Conservation (phyloP, 2,329 filamentous ascomycete genomes). For the Akanthomyces uredinophilus region DNA sequence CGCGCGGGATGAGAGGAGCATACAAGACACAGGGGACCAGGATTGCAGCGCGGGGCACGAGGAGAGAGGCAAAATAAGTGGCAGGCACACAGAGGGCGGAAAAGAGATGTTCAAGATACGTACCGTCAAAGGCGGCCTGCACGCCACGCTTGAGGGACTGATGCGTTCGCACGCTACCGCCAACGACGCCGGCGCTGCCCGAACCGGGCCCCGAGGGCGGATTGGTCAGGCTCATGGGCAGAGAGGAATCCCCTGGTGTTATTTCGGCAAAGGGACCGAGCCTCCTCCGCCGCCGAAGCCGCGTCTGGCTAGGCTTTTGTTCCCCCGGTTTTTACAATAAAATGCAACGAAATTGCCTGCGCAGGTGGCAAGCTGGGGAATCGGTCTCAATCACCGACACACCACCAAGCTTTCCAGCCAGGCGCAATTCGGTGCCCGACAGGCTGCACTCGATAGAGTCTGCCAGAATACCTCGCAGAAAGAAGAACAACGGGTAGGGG, state of each 20-base stretch:
- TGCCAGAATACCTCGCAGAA: too few relatives aligned
- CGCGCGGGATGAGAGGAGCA: background rate
- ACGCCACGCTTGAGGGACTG: conserved; percentile 53
- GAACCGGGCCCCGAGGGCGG: conserved; percentile 37
- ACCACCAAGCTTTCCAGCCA: background rate
- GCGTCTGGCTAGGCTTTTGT: background rate
- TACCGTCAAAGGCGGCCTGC: conserved; percentile 58
- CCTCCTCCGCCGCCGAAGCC: conserved; percentile 3
- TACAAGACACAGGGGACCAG: background rate
- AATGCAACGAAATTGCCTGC: background rate
- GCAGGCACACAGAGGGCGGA: background rate
- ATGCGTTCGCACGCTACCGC: conserved; percentile 34
- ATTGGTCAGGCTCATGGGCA: conserved; percentile 49
- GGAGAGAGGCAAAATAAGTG: conserved; percentile 11
- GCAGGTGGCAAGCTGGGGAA: background rate
- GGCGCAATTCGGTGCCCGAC: too few relatives aligned
- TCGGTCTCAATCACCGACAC: background rate
- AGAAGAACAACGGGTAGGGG: too few relatives aligned
- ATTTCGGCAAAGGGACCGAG: background rate
- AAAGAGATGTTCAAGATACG: conserved; percentile 19
- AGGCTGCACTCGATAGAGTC: too few relatives aligned
- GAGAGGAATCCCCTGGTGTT: background rate
- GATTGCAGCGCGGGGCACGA: conserved; percentile 9
- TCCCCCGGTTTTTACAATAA: background rate
- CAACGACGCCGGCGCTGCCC: conserved; percentile 32